phyloP scores from a whole-genome alignment of 371 early-diverging fungal genomes.

The Mortierella sp. region DNA sequence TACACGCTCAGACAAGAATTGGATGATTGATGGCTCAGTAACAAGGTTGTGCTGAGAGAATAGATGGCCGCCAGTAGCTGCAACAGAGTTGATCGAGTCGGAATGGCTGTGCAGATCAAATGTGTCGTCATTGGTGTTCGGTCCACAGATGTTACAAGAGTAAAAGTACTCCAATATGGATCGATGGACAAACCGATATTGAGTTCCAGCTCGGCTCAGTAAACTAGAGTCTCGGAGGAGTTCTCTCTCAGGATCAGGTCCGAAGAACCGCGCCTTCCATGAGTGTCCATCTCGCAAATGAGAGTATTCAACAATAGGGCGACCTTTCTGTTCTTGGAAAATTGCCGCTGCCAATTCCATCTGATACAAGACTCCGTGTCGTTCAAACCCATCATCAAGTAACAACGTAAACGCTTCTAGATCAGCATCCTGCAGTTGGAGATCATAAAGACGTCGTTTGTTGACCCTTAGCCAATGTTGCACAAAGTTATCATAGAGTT shows the following conservation, averaged over 20 bases:
- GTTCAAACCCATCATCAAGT: neutral
- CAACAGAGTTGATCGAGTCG: neutral
- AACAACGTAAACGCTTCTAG: neutral
- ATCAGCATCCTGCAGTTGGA: too few relatives aligned
- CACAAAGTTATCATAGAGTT: too few relatives aligned
- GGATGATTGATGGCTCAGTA: constrained; percentile 1
- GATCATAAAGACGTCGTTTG: too few relatives aligned
- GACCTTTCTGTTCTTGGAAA: constrained; percentile 12
- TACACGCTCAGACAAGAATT: constrained; percentile 8
- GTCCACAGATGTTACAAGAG: neutral
- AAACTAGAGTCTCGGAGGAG: constrained; percentile 16
- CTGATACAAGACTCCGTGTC: neutral
- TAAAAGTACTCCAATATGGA: constrained; percentile 16
- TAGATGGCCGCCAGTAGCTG: neutral
- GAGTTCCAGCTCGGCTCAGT: neutral
- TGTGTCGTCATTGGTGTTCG: neutral
- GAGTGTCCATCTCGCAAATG: neutral
- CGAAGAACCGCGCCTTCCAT: constrained; percentile 19
- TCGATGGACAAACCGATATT: constrained; percentile 18
- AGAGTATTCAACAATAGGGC: constrained; percentile 2
- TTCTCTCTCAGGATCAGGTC: neutral
- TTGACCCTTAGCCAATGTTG: too few relatives aligned
- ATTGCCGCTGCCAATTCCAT: constrained; percentile 11
- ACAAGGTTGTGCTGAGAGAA: neutral
- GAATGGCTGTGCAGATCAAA: neutral